Base-by-base conservation (phyloP, 495 filamentous ascomycete species). In the Penicillium cosmopolitanum region DNA sequence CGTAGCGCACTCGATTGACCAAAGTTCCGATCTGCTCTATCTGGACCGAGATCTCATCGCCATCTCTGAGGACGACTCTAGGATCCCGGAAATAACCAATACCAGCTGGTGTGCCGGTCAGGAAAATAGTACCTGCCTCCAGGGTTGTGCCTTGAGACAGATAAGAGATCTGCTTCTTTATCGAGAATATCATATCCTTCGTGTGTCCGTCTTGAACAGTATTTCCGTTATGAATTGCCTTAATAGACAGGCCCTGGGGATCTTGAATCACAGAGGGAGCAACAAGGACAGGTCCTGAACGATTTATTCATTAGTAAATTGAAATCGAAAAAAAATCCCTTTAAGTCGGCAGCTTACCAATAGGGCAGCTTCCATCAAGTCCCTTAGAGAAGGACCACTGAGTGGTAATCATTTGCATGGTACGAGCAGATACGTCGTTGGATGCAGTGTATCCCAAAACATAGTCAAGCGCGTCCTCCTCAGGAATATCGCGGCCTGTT, bases 41-140 rank as follows among this genome's bases (percentile, higher is more conserved):
- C 52, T 78, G 55, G 4, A 87, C 80, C 51, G 76, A 75, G 3
- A 86, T 83, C 38, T 78, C 73, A 69, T 85, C 82, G 0, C 77
- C 82, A 58, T 85, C 70, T 57, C 77, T 75, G 51, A 87, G 63
- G 19, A 74, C 81, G 12, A 76, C 72, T 57, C 71, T 73, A 3
- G 73, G 72, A 51, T 80, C 73, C 46, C 76, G 75, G 38, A 78
- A 75, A 53, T 72, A 66, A 10, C 72, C 74, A 61, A 77, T 77
- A 7, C 74, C 74, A 13, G 74, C 66, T 3, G 66, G 68, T 9
- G 78, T 81, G 15, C 77, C 80, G 0, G 80, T 81, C 57, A 78
- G 25, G 40, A 81, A 76, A 1, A 78, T 62, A 6, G 73, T 76
- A 0, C 71, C 71, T 0, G 56, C 56, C 28, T 73, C 65, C 1